Evolutionary conservation across 2,329 filamentous ascomycete species (phyloP).

Genomic region (Neonectria hederae): DNA sequence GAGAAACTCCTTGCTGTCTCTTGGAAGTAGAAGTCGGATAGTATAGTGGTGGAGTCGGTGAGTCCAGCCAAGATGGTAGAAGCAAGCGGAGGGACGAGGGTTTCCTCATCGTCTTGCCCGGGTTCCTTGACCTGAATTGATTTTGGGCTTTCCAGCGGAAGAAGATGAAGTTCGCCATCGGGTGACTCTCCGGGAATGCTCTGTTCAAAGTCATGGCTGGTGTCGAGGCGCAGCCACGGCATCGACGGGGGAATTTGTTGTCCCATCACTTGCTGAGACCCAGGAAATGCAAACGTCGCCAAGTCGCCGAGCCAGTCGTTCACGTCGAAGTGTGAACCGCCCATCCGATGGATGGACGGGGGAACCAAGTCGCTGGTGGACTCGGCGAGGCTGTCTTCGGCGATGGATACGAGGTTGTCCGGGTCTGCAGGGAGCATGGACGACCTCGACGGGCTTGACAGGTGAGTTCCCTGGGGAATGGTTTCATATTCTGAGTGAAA

Average conservation of each 20-base stretch:
- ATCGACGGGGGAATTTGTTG: not conserved
- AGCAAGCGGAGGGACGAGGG: not conserved
- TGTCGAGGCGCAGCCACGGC: not conserved
- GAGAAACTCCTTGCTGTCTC: conserved; percentile 26
- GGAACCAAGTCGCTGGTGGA: not conserved
- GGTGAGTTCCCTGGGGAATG: not conserved
- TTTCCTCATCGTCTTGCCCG: not conserved
- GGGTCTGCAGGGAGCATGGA: not conserved
- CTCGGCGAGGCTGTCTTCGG: not conserved
- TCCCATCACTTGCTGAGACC: not conserved
- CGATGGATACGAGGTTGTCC: not conserved
- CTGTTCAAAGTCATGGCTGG: not conserved
- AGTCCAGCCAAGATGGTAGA: not conserved
- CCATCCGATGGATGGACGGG: not conserved
- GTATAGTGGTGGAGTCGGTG: conserved; percentile 15
- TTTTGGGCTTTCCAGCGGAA: not conserved
- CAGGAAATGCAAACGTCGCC: not conserved
- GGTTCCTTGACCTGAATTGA: not conserved
- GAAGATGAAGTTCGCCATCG: not conserved
- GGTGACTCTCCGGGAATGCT: not conserved
- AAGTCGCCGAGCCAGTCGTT: conserved; percentile 12
- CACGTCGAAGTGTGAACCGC: not conserved
- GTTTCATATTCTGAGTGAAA: not conserved
- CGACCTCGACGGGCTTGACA: conserved; percentile 7
- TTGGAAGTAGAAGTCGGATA: conserved; percentile 28